Evolutionary conservation across 331 rosid species (phyloP).

Genomic region (Quercus tomentella): DNA sequence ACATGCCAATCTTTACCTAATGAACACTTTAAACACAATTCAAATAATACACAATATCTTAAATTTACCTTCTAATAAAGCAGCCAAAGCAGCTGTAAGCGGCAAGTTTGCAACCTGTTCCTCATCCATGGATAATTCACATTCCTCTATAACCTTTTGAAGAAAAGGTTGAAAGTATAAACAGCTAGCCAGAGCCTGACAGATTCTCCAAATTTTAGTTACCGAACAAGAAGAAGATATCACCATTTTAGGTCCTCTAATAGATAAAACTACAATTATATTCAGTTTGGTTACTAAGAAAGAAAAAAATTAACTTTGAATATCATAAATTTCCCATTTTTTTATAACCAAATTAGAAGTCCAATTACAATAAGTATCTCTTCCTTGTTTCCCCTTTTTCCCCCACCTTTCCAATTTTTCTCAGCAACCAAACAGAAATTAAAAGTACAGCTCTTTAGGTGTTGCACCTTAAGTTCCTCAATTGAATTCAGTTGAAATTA

Average conservation of each 20-base stretch:
- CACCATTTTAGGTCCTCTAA: background rate
- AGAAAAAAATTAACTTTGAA: background rate
- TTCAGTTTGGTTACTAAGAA: background rate
- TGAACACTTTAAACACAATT: background rate
- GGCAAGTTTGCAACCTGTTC: conserved; percentile 48
- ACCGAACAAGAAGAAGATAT: background rate
- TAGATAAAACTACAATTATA: background rate
- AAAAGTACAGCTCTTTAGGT: too few species aligned
- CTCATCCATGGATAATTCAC: conserved; percentile 26
- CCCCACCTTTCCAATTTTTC: background rate
- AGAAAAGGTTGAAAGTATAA: conserved; percentile 60
- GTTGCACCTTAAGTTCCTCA: too few species aligned
- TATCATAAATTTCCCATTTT: background rate
- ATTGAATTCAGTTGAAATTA: too few species aligned
- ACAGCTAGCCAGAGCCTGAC: conserved; percentile 86
- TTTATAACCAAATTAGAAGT: background rate
- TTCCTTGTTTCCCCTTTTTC: background rate
- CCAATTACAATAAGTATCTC: background rate
- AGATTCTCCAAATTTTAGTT: conserved; percentile 5
- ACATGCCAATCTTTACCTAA: background rate
- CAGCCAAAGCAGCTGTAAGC: conserved; percentile 56
- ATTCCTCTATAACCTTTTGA: conserved; percentile 40
- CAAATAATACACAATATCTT: background rate
- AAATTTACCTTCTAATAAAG: conserved; percentile 54
- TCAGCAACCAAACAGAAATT: background rate